Base-by-base conservation (phyloP, 2,329 filamentous ascomycete genomes). In the Elsinoe necatrix region DNA sequence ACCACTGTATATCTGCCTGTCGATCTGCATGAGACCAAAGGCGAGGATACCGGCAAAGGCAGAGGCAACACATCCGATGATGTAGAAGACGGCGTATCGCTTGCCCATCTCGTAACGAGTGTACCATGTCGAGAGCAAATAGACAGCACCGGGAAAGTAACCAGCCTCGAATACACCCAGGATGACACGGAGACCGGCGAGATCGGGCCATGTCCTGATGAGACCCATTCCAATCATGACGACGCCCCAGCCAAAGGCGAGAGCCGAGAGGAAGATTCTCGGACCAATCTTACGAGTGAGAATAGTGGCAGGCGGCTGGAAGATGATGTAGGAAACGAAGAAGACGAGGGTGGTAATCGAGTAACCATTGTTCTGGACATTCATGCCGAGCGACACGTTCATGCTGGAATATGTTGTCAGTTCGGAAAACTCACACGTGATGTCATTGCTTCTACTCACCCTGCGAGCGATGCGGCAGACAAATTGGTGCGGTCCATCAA, bases 401-500 rank as follows among this genome's bases (percentile, higher is more conserved):
- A 75, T 76, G 57, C 48, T 52, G 14, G 23, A 16, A 21, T 25
- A 48, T 7, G 23, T 16, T 11, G 31, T 20, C 8, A 11, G 45
- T 12, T 31, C 45, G 31, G 29, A 21, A 20, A 18, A 35, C 14
- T 37, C 14, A 4, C 34, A 37, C 34, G 34, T 37, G 31, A 14
- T 25, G 21, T 23, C 8, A 5, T n/a, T 7, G 8, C n/a, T 8
- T 9, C 20, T 9, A 48, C 29, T 52, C 31, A 52, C 48, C 79
- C 87, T 18, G 87, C 87, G 67, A 92, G 85, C 41, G 81, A 80
- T 41, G 86, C 87, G 20, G 81, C 76, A n/a, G 81, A 81, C 67
- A 91, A 72, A 69, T 92, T 92, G 1, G 85, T 89, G 29, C 88
- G 77, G 66, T 93, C 88, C 82, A 92, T 87, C 58, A 92, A 72